Percentiles rank a stretch among this genome's conserved stretches.
These are phyloP conservation scores for Saccharum officinarum DNA, from an alignment of 176 grass and related monocot genomes.

Conservation along the genomic window DNA sequence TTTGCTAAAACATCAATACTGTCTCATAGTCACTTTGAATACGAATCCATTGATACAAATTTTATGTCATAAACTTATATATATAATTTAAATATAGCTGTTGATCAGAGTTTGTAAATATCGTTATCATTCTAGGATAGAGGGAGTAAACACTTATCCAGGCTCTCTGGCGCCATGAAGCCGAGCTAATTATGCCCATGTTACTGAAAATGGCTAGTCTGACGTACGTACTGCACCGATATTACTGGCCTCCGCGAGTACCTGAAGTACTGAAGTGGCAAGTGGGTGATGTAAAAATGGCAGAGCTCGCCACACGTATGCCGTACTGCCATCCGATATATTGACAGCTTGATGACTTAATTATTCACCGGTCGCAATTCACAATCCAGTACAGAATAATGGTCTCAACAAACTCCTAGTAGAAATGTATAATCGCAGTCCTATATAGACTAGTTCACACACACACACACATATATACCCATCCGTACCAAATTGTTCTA, in stretches of 20 bases:
- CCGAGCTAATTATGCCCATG: neutral
- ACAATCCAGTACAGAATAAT: neutral
- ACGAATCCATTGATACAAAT: no score
- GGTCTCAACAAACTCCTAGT: neutral
- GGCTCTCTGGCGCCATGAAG: neutral
- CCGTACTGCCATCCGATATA: neutral
- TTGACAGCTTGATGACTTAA: neutral
- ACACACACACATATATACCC: neutral
- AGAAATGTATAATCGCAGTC: neutral
- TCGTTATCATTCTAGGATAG: no score
- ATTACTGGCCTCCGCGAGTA: neutral
- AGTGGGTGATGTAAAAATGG: neutral
- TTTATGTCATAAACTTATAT: no score
- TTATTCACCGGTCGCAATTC: neutral
- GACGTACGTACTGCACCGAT: neutral
- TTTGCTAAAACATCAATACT: no score
- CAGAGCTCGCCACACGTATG: no score
- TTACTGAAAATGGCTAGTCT: neutral
- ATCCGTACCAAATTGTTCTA: neutral
- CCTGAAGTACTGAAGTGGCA: neutral
- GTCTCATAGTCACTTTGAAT: no score
- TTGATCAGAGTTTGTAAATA: no score
- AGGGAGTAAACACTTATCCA: neutral
- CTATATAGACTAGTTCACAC: neutral
- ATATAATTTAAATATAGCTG: no score